phyloP scores from a whole-genome alignment of 176 grass and related monocot species.

The Oryza meridionalis region DNA sequence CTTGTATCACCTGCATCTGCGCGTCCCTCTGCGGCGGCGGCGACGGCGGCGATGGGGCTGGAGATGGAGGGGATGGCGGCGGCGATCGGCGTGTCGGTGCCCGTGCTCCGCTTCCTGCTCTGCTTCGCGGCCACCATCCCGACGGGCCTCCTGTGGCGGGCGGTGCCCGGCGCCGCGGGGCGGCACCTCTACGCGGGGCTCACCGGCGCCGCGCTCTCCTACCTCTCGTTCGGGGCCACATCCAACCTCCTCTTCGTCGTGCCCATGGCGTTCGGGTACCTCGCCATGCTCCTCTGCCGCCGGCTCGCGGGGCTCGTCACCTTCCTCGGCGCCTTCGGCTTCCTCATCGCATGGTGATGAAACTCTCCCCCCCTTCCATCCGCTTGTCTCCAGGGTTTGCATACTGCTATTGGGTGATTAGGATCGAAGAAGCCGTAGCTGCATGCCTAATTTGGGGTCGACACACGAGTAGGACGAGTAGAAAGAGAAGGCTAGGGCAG shows the following conservation, averaged over 20 bases:
- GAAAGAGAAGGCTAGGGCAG: not conserved
- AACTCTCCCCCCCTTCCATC: slow-evolving; percentile 13
- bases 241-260: slow-evolving; percentile 94
- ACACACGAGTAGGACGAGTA: not conserved
- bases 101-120: slow-evolving; percentile 92
- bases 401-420: slow-evolving; percentile 11
- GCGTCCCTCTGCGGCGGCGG: slow-evolving; percentile 10
- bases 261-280: slow-evolving; percentile 82
- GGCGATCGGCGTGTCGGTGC: slow-evolving; percentile 89
- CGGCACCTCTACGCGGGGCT: slow-evolving; percentile 88
- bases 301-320: slow-evolving; percentile 71
- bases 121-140: slow-evolving; percentile 97
- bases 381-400: slow-evolving; percentile 6
- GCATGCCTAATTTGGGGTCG: slow-evolving; percentile 22
- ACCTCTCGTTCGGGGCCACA: slow-evolving; percentile 80
- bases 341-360: slow-evolving; percentile 96
- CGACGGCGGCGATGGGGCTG: slow-evolving; percentile 52
- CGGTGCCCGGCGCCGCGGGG: slow-evolving; percentile 56
- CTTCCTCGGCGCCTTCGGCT: slow-evolving; percentile 90
- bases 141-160: slow-evolving; percentile 73
- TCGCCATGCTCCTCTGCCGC: slow-evolving; percentile 76
- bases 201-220: slow-evolving; percentile 79
- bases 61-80: slow-evolving; percentile 85
- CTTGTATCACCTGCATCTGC: slow-evolving; percentile 44
- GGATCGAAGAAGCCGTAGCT: not conserved